Evolutionary conservation across 306 rosid species (phyloP).

Genomic region (Vigna nakashimae): DNA sequence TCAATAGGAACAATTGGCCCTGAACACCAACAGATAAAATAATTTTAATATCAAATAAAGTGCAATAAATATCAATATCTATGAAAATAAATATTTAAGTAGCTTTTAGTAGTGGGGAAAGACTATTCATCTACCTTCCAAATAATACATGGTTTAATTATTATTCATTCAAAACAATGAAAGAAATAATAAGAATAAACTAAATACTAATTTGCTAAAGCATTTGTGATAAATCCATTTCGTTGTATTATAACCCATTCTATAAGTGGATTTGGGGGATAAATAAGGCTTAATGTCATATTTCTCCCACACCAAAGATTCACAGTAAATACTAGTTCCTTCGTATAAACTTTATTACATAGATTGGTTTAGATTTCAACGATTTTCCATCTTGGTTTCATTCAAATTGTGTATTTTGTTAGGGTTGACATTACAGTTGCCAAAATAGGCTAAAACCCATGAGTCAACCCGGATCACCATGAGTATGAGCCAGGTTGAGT

Average conservation of each 20-base stretch:
- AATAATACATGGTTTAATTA: slow-evolving; percentile 27
- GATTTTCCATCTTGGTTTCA: slow-evolving; percentile 1
- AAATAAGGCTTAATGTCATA: background rate
- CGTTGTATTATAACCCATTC: background rate
- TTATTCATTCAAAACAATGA: slow-evolving; percentile 22
- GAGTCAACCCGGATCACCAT: no score
- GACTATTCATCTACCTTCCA: slow-evolving; percentile 33
- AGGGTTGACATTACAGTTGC: background rate
- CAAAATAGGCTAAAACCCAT: no score
- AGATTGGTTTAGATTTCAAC: background rate
- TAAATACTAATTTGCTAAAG: background rate
- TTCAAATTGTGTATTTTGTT: background rate
- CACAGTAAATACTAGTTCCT: background rate
- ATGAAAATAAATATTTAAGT: slow-evolving; percentile 18
- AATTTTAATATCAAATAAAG: slow-evolving; percentile 26
- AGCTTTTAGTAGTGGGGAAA: background rate
- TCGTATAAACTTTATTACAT: background rate
- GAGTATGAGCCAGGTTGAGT: no score
- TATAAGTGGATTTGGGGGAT: background rate
- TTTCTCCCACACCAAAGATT: slow-evolving; percentile 1
- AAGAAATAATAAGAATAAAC: slow-evolving; percentile 29
- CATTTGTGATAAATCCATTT: background rate
- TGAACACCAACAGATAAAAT: slow-evolving; percentile 49
- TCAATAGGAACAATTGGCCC: slow-evolving; percentile 87
- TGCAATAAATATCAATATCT: slow-evolving; percentile 6